These are phyloP conservation scores for Silene coronaria DNA, from an alignment of 179 eudicot species.

Conservation along the genomic window DNA sequence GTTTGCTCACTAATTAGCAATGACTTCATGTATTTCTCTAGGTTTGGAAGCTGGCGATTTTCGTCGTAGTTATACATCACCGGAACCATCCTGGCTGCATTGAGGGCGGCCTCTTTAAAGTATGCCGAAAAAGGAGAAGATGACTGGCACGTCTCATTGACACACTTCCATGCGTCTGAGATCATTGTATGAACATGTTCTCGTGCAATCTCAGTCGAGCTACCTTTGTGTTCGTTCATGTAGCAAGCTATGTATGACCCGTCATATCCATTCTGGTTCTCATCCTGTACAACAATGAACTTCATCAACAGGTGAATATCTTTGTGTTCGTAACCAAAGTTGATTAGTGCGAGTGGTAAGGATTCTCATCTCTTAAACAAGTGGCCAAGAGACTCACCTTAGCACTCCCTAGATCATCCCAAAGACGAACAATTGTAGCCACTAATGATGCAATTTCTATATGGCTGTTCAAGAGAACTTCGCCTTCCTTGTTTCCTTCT, in stretches of 20 bases:
- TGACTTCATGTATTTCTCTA: constrained; percentile 24
- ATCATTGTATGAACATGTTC: constrained; percentile 27
- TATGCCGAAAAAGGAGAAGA: constrained; percentile 19
- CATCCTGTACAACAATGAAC: constrained; percentile 12
- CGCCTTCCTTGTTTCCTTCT: not conserved
- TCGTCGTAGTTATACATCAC: constrained; percentile 33
- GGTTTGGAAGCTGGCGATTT: constrained; percentile 24
- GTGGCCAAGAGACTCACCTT: constrained; percentile 11
- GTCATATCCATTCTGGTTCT: constrained; percentile 29
- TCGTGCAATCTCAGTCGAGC: constrained; percentile 34
- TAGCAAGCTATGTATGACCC: constrained; percentile 42
- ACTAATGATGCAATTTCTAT: constrained; percentile 9
- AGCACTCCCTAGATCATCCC: constrained; percentile 32
- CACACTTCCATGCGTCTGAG: constrained; percentile 33
- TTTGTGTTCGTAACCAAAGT: too few relatives aligned
- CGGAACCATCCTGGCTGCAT: constrained; percentile 35
- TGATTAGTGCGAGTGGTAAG: too few relatives aligned
- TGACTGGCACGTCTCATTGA: constrained; percentile 28
- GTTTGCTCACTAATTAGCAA: not conserved
- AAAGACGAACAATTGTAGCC: constrained; percentile 30
- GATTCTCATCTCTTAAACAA: too few relatives aligned
- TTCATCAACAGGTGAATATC: not conserved
- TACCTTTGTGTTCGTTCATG: constrained; percentile 40
- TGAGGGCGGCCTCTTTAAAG: constrained; percentile 27
- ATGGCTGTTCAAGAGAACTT: constrained; percentile 6